Evolutionary conservation across 495 filamentous ascomycete species (phyloP).

Genomic region (Neurospora cerealis): DNA sequence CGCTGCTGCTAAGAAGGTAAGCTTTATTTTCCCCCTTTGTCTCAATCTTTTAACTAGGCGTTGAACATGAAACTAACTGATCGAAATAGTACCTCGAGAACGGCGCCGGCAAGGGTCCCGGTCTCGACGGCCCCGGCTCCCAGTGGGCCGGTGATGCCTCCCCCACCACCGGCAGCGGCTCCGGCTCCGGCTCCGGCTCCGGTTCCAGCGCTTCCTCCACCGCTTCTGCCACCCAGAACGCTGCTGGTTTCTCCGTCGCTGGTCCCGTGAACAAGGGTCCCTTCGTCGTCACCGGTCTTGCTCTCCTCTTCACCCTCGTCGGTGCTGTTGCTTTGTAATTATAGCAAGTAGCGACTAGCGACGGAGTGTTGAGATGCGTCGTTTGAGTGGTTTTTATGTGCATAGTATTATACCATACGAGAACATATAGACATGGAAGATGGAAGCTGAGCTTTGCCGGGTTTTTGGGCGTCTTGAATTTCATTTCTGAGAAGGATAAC

Average conservation of each 20-base stretch:
- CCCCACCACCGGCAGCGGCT: conserved; percentile 21
- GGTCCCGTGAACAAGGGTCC: conserved; percentile 42
- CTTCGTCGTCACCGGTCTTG: conserved; percentile 44
- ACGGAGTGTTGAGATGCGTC: background rate
- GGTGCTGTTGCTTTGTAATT: conserved; percentile 54
- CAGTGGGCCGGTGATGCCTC: conserved; percentile 51
- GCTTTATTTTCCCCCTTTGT: background rate
- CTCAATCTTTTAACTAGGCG: background rate
- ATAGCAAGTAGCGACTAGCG: background rate
- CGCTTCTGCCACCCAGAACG: conserved; percentile 17
- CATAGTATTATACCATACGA: background rate
- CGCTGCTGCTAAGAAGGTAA: conserved; percentile 41
- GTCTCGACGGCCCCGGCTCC: conserved; percentile 63
- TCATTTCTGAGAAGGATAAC: background rate
- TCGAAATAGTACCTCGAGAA: conserved; percentile 50
- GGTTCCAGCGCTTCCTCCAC: conserved; percentile 37
- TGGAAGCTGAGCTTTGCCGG: background rate
- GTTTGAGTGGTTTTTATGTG: background rate
- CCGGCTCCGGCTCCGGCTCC: conserved; percentile 50
- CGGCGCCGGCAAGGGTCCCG: conserved; percentile 65
- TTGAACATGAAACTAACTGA: background rate
- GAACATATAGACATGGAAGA: background rate
- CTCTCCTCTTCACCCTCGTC: conserved; percentile 50
- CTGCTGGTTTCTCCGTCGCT: conserved; percentile 31
- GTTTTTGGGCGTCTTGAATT: background rate